A percentile compares a stretch with the other conserved stretches of the same genome.
phyloP scores from a whole-genome alignment of 2,329 filamentous ascomycete genomes.

The Nemania sp. region DNA sequence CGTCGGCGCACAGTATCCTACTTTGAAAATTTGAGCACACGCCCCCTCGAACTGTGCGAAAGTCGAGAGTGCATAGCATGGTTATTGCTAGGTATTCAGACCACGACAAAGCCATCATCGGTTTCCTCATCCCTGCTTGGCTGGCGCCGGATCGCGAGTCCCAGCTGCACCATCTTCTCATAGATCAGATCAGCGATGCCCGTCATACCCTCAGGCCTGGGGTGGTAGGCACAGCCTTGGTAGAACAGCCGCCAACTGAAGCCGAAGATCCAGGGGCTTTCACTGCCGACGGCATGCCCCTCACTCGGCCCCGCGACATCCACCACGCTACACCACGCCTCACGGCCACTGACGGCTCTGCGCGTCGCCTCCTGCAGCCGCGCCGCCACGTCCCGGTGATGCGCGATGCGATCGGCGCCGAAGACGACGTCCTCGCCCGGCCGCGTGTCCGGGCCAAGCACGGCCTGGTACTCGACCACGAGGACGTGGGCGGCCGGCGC shows the following conservation, averaged over 20 bases:
- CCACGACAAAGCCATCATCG: conserved; percentile 21
- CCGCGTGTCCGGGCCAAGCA: conserved; percentile 37
- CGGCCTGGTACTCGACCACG: conserved; percentile 45
- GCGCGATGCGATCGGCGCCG: conserved; percentile 30
- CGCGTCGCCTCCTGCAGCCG: conserved; percentile 33
- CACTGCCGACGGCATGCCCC: conserved; percentile 35
- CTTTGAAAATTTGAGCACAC: conserved; percentile 1
- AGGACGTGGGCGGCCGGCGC: conserved; percentile 49
- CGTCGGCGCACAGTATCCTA: background rate
- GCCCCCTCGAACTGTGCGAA: conserved; percentile 6
- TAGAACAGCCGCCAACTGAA: conserved; percentile 35
- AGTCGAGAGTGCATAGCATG: background rate
- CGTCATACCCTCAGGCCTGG: conserved; percentile 37
- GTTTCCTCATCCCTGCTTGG: conserved; percentile 11
- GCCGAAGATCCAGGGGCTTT: conserved; percentile 38
- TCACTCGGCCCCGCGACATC: conserved; percentile 31
- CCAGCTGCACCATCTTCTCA: conserved; percentile 31
- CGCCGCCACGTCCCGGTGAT: conserved; percentile 32
- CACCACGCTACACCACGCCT: conserved; percentile 36
- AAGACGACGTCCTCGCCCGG: conserved; percentile 36
- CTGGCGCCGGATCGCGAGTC: conserved; percentile 21
- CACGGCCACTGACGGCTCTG: conserved; percentile 30
- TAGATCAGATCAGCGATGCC: conserved; percentile 36
- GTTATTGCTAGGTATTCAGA: conserved; percentile 17
- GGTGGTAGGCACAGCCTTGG: conserved; percentile 36